Percentiles rank a stretch among this genome's conserved stretches.
phyloP scores from a whole-genome alignment of 169 alveolate species.

The Babesia bovis region DNA sequence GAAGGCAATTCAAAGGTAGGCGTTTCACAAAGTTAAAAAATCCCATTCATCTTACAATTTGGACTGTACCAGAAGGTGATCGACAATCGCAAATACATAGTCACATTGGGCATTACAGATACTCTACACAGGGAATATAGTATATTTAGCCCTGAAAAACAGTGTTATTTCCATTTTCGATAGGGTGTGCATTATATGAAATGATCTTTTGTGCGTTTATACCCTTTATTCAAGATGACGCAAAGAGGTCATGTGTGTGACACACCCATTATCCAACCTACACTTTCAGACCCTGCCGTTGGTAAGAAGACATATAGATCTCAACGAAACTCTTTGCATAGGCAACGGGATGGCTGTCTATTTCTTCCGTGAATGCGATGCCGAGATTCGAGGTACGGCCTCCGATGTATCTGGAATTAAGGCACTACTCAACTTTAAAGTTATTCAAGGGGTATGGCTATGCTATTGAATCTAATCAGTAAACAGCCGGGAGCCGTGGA shows the following conservation, averaged over 20 bases:
- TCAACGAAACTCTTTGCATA: neutral
- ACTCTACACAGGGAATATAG: too few species aligned
- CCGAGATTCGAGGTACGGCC: constrained; percentile 15
- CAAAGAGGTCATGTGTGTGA: too few species aligned
- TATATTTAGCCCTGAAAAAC: too few species aligned
- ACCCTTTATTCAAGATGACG: too few species aligned
- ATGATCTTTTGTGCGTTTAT: too few species aligned
- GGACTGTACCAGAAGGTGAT: neutral
- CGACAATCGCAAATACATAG: neutral
- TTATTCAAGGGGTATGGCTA: constrained; percentile 12
- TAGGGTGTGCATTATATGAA: too few species aligned
- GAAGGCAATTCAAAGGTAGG: constrained; percentile 27
- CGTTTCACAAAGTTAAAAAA: constrained; percentile 28
- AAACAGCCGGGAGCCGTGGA: constrained; percentile 14
- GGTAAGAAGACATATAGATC: neutral
- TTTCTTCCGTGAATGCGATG: constrained; percentile 13
- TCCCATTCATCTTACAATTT: constrained; percentile 29
- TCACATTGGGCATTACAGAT: too few species aligned
- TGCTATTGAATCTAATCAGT: neutral
- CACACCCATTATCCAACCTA: neutral
- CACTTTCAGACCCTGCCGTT: constrained; percentile 26
- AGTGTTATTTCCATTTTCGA: too few species aligned
- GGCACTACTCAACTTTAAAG: constrained; percentile 16
- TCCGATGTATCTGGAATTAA: constrained; percentile 8
- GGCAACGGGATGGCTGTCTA: constrained; percentile 14